A percentile compares a stretch with the other conserved stretches of the same genome.
Conservation (phyloP, 129 eudicot species). For the Artemisia argyi region DNA sequence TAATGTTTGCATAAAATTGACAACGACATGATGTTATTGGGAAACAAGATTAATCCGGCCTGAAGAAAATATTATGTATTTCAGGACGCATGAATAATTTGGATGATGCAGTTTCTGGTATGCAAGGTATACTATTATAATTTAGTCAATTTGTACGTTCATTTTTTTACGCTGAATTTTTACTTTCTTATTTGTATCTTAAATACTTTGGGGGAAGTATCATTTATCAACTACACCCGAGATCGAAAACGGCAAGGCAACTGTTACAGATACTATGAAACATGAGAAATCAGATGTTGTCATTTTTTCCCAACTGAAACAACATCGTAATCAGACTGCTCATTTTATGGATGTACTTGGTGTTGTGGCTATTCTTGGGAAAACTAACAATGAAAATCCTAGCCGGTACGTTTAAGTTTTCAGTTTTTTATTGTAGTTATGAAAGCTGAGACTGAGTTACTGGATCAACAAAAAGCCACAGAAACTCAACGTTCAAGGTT, state of each 20-base stretch:
- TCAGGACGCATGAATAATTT: conserved; percentile 32
- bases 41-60: conserved; percentile 62
- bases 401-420: conserved; percentile 30
- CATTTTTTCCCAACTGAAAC: conserved; percentile 27
- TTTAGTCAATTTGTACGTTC: background rate
- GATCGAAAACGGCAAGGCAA: conserved; percentile 29
- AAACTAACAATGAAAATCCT: conserved; percentile 32
- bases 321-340: conserved; percentile 29
- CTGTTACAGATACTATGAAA: conserved; percentile 30
- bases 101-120: conserved; percentile 34
- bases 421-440: background rate
- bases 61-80: conserved; percentile 59
- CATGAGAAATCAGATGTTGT: conserved; percentile 39
- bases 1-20: conserved; percentile 61
- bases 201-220: conserved; percentile 41
- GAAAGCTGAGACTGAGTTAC: too few relatives aligned
- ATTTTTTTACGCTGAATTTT: conserved; percentile 2
- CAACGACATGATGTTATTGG: conserved; percentile 58
- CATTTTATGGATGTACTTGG: conserved; percentile 37
- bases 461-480: too few relatives aligned
- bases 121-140: conserved; percentile 26
- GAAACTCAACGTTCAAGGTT: too few relatives aligned
- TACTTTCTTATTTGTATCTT: background rate
- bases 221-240: conserved; percentile 29
- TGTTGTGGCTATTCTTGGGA: conserved; percentile 41